Evolutionary conservation across 2,329 filamentous ascomycete genomes (phyloP), one percentile per base, ranked within the genome.

Genomic region (Stachybotrys chartarum): DNA sequence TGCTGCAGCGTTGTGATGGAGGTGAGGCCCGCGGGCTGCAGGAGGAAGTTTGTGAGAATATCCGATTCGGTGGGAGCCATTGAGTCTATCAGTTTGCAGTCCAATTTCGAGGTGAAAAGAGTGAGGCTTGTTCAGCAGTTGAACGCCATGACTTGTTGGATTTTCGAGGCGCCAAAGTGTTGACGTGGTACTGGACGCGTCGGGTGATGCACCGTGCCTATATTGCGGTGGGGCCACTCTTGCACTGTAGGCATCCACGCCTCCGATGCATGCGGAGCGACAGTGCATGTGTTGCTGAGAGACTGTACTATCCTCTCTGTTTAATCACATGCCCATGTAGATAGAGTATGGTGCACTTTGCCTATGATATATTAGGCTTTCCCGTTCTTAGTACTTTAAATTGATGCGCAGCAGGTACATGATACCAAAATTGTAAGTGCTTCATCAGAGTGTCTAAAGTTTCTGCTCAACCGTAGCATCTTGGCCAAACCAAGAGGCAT

Each of bases 31-130:
- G 90, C 86, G 12, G 91, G 88, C 32, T 86, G 79, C 42, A 95
- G 81, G 56, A 96, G 83, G 69, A 93, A 95, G 70, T 87, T 86
- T 64, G 79, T 79, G 53, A 96, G 81, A 60, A 96, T 88, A 31
- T 84, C 81, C 55, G 82, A 77, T 74, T 96, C 91, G 49, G 85
- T 86, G 8, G 87, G 85, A 4, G 88, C 76, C 87, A 91, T 91
- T 42, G 35, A 14, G 35, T 2, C 14, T 24, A 24, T 24, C 24
- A 24, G 24, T 24, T 24, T 24, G 24, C 24, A 24, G 24, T 24
- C 24, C 24, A 24, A 14, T 42, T 42, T 42, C 14, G 14, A 42
- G 8, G 35, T 42, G 35, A 14, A 6, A 10, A 10, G 35, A 42
- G 5, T 10, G 10, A 42, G 35, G 35, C 14, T 42, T 2, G 3